Evolutionary conservation across 1,284 basidiomycete species (phyloP).

Genomic region (Athelia sp.): DNA sequence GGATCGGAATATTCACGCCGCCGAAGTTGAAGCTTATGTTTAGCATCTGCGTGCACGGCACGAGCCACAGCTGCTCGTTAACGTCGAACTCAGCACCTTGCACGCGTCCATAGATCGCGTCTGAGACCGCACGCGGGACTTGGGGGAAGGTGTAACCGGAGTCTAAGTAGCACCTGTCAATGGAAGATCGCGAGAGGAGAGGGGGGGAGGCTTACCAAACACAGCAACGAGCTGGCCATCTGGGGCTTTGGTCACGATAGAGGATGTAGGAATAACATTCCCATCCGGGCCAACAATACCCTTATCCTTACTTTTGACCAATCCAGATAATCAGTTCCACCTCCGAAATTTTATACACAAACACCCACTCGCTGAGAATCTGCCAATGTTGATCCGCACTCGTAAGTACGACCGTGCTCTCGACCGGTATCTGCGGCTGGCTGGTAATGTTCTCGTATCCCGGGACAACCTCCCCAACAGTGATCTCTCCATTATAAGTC

Average conservation of each 20-base stretch:
- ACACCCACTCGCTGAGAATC: constrained; percentile 44
- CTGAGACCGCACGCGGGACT: constrained; percentile 68
- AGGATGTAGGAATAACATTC: constrained; percentile 48
- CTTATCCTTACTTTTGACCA: constrained; percentile 27
- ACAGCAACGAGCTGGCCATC: constrained; percentile 64
- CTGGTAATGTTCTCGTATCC: constrained; percentile 56
- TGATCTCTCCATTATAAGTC: constrained; percentile 46
- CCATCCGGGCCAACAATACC: constrained; percentile 73
- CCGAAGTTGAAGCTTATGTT: constrained; percentile 70
- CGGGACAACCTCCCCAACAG: constrained; percentile 49
- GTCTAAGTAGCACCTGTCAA: constrained; percentile 30
- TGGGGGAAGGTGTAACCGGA: constrained; percentile 68
- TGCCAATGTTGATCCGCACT: constrained; percentile 74
- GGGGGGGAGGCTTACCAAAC: constrained; percentile 23
- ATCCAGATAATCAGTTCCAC: too few relatives aligned
- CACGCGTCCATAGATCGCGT: constrained; percentile 77
- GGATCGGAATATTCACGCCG: constrained; percentile 60
- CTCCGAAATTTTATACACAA: too few relatives aligned
- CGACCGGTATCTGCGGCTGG: constrained; percentile 63
- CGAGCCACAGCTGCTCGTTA: constrained; percentile 55
- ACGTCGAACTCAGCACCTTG: constrained; percentile 66
- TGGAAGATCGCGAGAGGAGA: background rate
- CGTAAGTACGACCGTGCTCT: constrained; percentile 53
- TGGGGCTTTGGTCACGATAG: constrained; percentile 64
- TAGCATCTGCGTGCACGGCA: constrained; percentile 69